Base-by-base conservation (phyloP, 768 basidiomycete genomes). In the Boletus sp. region DNA sequence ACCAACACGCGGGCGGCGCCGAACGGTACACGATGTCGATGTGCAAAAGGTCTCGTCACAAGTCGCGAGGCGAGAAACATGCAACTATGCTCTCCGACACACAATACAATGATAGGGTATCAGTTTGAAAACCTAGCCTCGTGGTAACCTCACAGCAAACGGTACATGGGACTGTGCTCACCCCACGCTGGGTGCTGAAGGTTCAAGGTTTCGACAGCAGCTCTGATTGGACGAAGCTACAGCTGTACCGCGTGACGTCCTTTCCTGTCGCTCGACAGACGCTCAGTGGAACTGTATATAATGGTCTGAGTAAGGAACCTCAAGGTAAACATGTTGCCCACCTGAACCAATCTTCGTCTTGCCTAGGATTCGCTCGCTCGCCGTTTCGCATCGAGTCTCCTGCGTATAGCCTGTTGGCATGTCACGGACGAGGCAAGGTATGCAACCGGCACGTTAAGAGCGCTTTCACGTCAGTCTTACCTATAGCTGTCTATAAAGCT, bases 371-470 rank as follows among this genome's bases (percentile, higher is more conserved):
- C 35, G 9, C n/a, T 29, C 33, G 4, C 33, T 29, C n/a, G 8
- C 5, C 12, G 30, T 29, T 42, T 52, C 28, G 20, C 40, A 29
- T 15, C 33, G 20, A 2, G 28, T 32, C 45, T 8, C 28, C n/a
- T 35, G 17, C n/a, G 9, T 28, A 12, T 24, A 36, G 33, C 7
- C 33, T 29, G 33, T 35, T n/a, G n/a, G n/a, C n/a, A 56, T 56
- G 55, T 54, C 42, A 29, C n/a, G 2, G 37, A 29, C 28, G 10
- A 54, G 51, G 41, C 24, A 54, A 56, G 55, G 52, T 54, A 56
- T 37, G 55, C 30, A 14, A 24, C 5, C 9, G 18, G n/a, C 51
- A 29, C 2, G 11, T 18, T 24, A n/a, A 54, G 35, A 54, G 24
- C 12, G 14, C 12, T 29, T 18, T 29, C 2, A 9, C n/a, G 7